Base-by-base conservation (phyloP, 2,329 filamentous ascomycete genomes). In the Paracoccidioides lutzii region DNA sequence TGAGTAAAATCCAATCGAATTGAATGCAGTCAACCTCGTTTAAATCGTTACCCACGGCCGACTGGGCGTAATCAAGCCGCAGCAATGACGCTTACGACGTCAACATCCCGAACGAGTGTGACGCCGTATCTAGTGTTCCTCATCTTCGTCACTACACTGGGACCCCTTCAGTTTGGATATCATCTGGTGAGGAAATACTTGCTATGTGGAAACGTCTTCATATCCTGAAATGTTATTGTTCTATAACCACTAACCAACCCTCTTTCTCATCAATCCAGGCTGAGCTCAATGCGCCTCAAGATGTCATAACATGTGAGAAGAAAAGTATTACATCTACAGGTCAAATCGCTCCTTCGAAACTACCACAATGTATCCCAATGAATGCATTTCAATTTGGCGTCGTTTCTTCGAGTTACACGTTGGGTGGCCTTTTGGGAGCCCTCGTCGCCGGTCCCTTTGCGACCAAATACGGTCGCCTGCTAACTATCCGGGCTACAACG, bases 241-340 rank as follows among this genome's bases (percentile, higher is more conserved):
- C 58, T 53, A 54, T 43, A 14, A 56, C 42, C 50, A 8, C 33
- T 53, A 54, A 30, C 42, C 52, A 12, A 52, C 43, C 4, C n/a
- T 8, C n/a, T 32, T 32, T 46, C 58, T 57, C 52, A 22, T 35
- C 41, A 37, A 44, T 10, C 46, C 65, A 91, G 90, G 88, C 90
- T 63, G 93, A 97, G 70, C 81, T 98, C 60, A 98, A 98, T 70
- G 89, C 91, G 7, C 93, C 93, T 7, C 85, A 96, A 78, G 85
- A 90, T 76, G 88, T 94, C 65, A 86, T 98, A 64, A 94, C 88
- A 56, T 97, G 93, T 75, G 82, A 82, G 62, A 83, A 82, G 61
- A 78, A 80, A 61, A 74, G 75, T 43, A 76, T 80, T 59, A 67
- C 66, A 7, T 54, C 43, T 28, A 32, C 66, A 69, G 42, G 62